phyloP scores from a whole-genome alignment of 768 basidiomycete genomes.

The Tricholoma furcatifolium region DNA sequence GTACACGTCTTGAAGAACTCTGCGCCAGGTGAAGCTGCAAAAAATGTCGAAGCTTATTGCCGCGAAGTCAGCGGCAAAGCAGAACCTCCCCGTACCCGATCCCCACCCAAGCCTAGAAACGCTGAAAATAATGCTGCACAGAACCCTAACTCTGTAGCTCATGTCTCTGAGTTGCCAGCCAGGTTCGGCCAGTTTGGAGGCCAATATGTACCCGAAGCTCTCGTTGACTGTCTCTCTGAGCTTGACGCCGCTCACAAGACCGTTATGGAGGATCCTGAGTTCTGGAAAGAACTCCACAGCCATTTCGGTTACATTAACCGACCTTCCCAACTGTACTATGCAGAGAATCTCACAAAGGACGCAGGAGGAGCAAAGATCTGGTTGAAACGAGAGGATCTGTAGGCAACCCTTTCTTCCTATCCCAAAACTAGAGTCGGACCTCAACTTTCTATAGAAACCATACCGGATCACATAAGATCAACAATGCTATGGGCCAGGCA shows the following conservation, averaged over 20 bases:
- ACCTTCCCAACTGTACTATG: constrained; percentile 88
- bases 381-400: constrained; percentile 96
- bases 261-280: constrained; percentile 84
- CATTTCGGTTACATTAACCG: constrained; percentile 94
- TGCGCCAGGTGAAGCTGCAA: constrained; percentile 42
- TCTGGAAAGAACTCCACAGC: constrained; percentile 88
- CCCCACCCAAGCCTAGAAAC: constrained; percentile 25
- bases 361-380: constrained; percentile 95
- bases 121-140: constrained; percentile 27
- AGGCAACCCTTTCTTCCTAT: constrained; percentile 23
- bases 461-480: constrained; percentile 99
- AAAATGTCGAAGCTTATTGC: constrained; percentile 71
- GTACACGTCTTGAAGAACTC: constrained; percentile 77
- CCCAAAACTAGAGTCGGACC: constrained; percentile 10
- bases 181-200: constrained; percentile 96
- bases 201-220: constrained; percentile 94
- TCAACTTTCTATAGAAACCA: constrained; percentile 66
- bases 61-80: constrained; percentile 57
- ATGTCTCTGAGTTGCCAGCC: constrained; percentile 58
- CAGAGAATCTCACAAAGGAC: constrained; percentile 85
- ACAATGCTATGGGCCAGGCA: constrained; percentile 96
- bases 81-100: constrained; percentile 33
- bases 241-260: constrained; percentile 87
- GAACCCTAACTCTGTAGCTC: constrained; percentile 29
- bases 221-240: constrained; percentile 91